Evolutionary conservation across 345 rosid species (phyloP).

Genomic region (Melaleuca quinquenervia): DNA sequence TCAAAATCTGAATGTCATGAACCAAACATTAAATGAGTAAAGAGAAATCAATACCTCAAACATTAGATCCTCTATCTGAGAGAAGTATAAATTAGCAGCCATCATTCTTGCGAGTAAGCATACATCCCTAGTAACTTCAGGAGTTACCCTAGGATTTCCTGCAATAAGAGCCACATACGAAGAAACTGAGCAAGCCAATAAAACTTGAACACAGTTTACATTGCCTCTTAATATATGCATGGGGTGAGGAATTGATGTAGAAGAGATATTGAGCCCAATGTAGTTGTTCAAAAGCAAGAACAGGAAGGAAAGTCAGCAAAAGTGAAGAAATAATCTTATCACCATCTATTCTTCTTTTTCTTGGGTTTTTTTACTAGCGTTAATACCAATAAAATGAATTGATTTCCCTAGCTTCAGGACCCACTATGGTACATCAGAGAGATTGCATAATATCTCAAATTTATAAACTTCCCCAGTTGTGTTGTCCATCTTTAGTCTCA

Average conservation of each 20-base stretch:
- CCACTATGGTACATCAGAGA: background rate
- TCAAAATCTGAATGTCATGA: background rate
- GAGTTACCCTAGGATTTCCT: constrained; percentile 99
- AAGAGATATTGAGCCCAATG: background rate
- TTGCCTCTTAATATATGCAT: background rate
- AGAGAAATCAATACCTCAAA: constrained; percentile 58
- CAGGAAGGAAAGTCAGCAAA: background rate
- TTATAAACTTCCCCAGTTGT: background rate
- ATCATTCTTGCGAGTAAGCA: constrained; percentile 97
- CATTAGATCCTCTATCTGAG: constrained; percentile 98
- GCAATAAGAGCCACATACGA: background rate
- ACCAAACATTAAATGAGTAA: background rate
- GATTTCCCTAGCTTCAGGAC: background rate
- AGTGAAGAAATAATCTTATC: background rate
- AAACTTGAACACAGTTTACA: background rate
- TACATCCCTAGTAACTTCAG: constrained; percentile 97
- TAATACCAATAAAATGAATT: background rate
- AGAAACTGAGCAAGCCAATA: background rate
- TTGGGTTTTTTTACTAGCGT: background rate
- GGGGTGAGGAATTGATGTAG: background rate
- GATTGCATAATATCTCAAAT: background rate
- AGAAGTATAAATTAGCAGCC: constrained; percentile 96
- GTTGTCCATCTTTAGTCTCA: background rate
- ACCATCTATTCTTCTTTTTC: background rate
- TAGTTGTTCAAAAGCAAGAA: background rate